Base-by-base conservation (phyloP, 306 rosid species). In the Glycine tomentella region DNA sequence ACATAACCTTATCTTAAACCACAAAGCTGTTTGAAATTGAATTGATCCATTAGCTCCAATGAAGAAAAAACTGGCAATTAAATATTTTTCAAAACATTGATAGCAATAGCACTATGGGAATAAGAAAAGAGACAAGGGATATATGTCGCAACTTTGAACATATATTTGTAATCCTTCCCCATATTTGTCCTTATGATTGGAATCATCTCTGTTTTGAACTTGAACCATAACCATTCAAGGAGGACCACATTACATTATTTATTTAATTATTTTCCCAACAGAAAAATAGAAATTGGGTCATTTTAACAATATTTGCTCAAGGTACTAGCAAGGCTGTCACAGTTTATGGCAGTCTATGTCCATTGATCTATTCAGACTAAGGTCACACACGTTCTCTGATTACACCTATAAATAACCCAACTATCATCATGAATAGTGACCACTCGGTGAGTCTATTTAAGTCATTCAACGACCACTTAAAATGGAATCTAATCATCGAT, bases 221-320 rank as follows among this genome's bases (percentile, higher is more conserved):
- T 74, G 83, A 84, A 76, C 72, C 85, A 45, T 52, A 36, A 36
- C 40, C 5, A 36, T 36, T 74, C 56, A 64, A 84, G 64, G 52
- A 46, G 92, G 89, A 76, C 89, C 92, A 86, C 81, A 65, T 38
- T 56, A 80, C 59, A 38, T 61, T 49, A 5, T 36, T 50, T 10
- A 50, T 49, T 5, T 25, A 25, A 25, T 25, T 31, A 10, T 40
- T 67, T 52, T 10, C 42, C 8, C 52, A 4, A 4, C 49, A 17
- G 74, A 78, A 17, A 16, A 36, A 36, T 16, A 42, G 17, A 66
- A 52, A 34, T 34, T 15, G 72, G 38, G 49, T 7, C 40, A 57
- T 38, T 73, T 73, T 56, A 44, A 33, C 69, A 36, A 36, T 36
- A 73, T 53, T 72, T 44, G 44, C 46, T 12, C 25, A 74, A 75